Evolutionary conservation across 805 yeast genomes (phyloP).

Genomic region (Suhomyces prunicola): DNA sequence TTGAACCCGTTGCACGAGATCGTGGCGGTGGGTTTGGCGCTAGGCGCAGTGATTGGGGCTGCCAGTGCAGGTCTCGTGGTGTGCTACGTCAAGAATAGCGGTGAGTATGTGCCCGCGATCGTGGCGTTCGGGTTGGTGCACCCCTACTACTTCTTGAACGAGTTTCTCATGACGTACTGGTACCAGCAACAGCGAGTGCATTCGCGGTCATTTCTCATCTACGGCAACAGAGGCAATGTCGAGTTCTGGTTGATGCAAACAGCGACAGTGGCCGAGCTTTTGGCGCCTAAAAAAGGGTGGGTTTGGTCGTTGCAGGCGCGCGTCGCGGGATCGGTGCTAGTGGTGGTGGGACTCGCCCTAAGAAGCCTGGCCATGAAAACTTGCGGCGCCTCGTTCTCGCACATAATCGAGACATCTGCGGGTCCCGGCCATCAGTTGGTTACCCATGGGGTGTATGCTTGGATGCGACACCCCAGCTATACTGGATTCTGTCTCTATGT

Average conservation of each 20-base stretch:
- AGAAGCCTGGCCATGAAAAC: slow-evolving; percentile 29
- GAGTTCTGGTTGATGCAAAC: slow-evolving; percentile 30
- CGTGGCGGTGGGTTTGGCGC: slow-evolving; percentile 11
- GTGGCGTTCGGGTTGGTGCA: slow-evolving; percentile 17
- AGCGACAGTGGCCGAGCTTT: slow-evolving; percentile 21
- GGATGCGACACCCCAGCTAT: slow-evolving; percentile 38
- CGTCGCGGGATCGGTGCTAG: slow-evolving; percentile 14
- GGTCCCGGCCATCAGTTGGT: slow-evolving; percentile 15
- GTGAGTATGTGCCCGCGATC: background rate
- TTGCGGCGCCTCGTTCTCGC: slow-evolving; percentile 36
- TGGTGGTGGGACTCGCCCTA: slow-evolving; percentile 22
- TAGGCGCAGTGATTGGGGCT: slow-evolving; percentile 18
- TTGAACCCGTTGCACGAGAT: slow-evolving; percentile 20
- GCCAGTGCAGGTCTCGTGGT: background rate
- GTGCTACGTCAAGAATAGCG: background rate
- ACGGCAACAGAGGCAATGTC: slow-evolving; percentile 32
- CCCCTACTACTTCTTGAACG: slow-evolving; percentile 22
- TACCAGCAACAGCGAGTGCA: slow-evolving; percentile 25
- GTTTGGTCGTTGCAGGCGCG: background rate
- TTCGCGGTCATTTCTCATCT: slow-evolving; percentile 30
- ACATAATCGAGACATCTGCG: slow-evolving; percentile 23
- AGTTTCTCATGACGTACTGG: slow-evolving; percentile 23
- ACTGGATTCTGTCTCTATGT: slow-evolving; percentile 35
- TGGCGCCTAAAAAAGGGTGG: slow-evolving; percentile 2
- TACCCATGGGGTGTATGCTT: slow-evolving; percentile 31